phyloP scores from a whole-genome alignment of 1,139 yeast genomes.

The Yamadazyma conglobata region DNA sequence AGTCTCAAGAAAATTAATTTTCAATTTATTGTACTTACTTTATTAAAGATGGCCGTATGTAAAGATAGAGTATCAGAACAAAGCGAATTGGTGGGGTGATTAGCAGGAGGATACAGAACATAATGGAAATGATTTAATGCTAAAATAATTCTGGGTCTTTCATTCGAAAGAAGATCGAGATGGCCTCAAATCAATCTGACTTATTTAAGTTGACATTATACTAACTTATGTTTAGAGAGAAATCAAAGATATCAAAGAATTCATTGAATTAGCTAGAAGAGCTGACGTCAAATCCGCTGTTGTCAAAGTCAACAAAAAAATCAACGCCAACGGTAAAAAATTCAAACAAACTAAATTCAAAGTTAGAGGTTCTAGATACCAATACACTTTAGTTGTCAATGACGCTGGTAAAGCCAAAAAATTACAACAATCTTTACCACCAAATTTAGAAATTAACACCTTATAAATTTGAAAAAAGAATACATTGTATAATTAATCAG shows the following conservation, averaged over 20 bases:
- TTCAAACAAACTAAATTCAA: slow-evolving; percentile 97
- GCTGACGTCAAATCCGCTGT: slow-evolving; percentile 92
- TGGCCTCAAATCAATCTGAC: slow-evolving; percentile 1
- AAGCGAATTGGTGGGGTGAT: not conserved
- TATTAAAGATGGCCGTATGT: slow-evolving; percentile 35
- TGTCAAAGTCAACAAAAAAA: slow-evolving; percentile 85
- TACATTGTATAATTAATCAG: slow-evolving; percentile 18
- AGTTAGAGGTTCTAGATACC: slow-evolving; percentile 94
- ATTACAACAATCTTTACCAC: slow-evolving; percentile 97
- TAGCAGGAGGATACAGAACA: too few relatives aligned
- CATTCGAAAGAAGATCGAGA: too few relatives aligned
- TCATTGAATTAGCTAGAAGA: slow-evolving; percentile 97
- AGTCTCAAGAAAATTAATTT: slow-evolving; percentile 10
- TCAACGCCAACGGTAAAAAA: slow-evolving; percentile 79
- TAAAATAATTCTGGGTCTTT: too few relatives aligned
- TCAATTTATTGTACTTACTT: slow-evolving; percentile 6
- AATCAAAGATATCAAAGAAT: slow-evolving; percentile 95
- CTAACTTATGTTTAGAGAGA: slow-evolving; percentile 44
- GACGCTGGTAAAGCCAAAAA: slow-evolving; percentile 98
- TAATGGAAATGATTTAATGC: too few relatives aligned
- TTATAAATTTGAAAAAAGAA: slow-evolving; percentile 49
- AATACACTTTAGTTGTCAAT: slow-evolving; percentile 93
- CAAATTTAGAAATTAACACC: slow-evolving; percentile 77
- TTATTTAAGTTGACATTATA: slow-evolving; percentile 7
- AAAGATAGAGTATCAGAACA: slow-evolving; percentile 1